Evolutionary conservation across 75 land plant species (phyloP), one percentile per base, ranked within the genome.

Genomic region (Pseudotsuga menziesii): DNA sequence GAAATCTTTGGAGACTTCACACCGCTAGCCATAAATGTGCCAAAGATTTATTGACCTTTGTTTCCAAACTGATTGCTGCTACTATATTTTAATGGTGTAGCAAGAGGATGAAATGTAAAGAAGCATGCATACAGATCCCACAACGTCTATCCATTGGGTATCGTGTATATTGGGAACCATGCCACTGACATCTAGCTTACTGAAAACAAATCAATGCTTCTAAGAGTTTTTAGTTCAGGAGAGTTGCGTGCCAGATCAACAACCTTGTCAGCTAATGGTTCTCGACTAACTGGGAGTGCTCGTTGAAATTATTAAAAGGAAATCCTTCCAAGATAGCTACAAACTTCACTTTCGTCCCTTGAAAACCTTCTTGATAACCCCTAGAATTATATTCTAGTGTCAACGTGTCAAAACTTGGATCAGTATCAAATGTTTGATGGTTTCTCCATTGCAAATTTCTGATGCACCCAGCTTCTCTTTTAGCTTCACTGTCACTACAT

Each of bases 121-220:
- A 95, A 95, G 75, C 91, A 95, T 3, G 98, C 89, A 64, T 91
- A 96, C 64, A 95, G 67, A 77, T 93, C 95, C 64, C 81, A 73
- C 64, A 95, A 82, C 0, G 96, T 95, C 22, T 92, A 89, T 64
- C 98, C 98, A 23, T 74, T 89, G 9, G 98, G 97, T 83, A 95
- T 95, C 74, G 96, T 85, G 63, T 95, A 95, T 78, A 95, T 95
- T 26, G 98, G 98, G 77, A 93, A 95, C 94, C 94, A 91, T 59
- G 94, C 91, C 8, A 91, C 84, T 63, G 91, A 87, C 39, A 91
- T 76, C 94, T 91, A 91, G 76, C 94, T 91, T 16, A 82, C 44
- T 36, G 91, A 88, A 55, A 84, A 69, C 36, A 91, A 80, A 83
- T 91, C 94, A 77, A 85, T 86, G 79, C 94, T 91, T 17, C 81